Base-by-base conservation (phyloP, 345 rosid genomes). In the Citrus glauca region DNA sequence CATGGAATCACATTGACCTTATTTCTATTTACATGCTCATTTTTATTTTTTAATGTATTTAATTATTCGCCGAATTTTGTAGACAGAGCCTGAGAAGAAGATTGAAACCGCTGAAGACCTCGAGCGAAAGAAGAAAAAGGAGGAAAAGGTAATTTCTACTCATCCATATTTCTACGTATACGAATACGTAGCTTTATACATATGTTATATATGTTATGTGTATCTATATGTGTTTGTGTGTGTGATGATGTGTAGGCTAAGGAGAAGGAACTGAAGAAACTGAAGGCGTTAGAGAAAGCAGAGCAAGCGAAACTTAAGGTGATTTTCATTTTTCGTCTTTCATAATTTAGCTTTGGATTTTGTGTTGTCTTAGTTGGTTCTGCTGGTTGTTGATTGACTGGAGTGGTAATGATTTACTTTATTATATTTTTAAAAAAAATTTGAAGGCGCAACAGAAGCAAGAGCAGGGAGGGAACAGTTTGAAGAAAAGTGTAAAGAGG, bases 61-160 rank as follows among this genome's bases (percentile, higher is more conserved):
- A 40, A 35, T 37, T 48, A 28, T 75, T 64, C 9, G 22, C 19
- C 56, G 65, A 75, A 64, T 66, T 66, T 35, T 10, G 20, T 56
- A 90, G 93, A 84, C 91, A 16, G 87, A 77, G 69, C 73, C 89
- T 45, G 97, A 88, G 77, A 82, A 82, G 75, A 90, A 87, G 86
- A 81, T 78, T 4, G 87, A 80, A 64, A 90, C 92, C 7, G 90
- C 81, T 14, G 94, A 92, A 77, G 98, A 94, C 27, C 89, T 88
- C 22, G 98, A 94, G 84, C 83, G 94, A 57, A 91, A 94, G 90
- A 93, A 92, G 92, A 94, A 88, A 85, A 94, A 93, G 78, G 97
- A 94, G 73, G 97, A 94, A 78, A 93, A 93, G 90, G 98, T 94
- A 66, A 48, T 56, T 65, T 69, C 60, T 28, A 22, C 63, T 4